Conservation (phyloP, 2,329 filamentous ascomycete species). For the Capronia epimyces region DNA sequence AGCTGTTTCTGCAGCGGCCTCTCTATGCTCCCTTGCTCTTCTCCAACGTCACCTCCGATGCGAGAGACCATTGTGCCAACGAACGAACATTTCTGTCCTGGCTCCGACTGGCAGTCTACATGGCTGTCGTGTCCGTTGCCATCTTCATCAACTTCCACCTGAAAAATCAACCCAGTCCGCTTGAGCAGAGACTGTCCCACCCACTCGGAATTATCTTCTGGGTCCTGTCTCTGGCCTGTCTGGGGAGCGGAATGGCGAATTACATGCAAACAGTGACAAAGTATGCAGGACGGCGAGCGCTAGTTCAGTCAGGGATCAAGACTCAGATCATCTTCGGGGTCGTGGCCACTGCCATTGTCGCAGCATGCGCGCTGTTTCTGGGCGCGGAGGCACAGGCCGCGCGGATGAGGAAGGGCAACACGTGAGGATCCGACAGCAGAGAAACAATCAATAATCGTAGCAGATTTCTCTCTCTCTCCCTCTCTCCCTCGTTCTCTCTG, state of each 20-base stretch:
- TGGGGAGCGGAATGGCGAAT: conserved; percentile 73
- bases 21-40: conserved; percentile 58
- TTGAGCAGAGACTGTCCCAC: conserved; percentile 71
- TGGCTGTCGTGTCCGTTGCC: conserved; percentile 81
- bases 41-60: conserved; percentile 61
- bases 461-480: background rate
- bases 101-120: conserved; percentile 81
- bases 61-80: conserved; percentile 61
- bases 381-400: conserved; percentile 34
- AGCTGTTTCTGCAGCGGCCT: conserved; percentile 49
- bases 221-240: conserved; percentile 69
- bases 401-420: background rate
- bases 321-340: conserved; percentile 67
- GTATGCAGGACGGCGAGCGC: conserved; percentile 69
- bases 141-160: conserved; percentile 93
- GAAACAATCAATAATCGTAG: background rate
- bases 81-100: conserved; percentile 80
- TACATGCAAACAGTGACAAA: conserved; percentile 79
- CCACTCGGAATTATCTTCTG: conserved; percentile 88
- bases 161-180: conserved; percentile 60
- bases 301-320: conserved; percentile 91
- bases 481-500: too few species aligned
- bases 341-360: conserved; percentile 42
- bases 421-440: background rate
- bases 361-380: conserved; percentile 42